These are phyloP conservation scores for Periglandula ipomoeae DNA, from an alignment of 2,329 filamentous ascomycete species.

Conservation along the genomic window DNA sequence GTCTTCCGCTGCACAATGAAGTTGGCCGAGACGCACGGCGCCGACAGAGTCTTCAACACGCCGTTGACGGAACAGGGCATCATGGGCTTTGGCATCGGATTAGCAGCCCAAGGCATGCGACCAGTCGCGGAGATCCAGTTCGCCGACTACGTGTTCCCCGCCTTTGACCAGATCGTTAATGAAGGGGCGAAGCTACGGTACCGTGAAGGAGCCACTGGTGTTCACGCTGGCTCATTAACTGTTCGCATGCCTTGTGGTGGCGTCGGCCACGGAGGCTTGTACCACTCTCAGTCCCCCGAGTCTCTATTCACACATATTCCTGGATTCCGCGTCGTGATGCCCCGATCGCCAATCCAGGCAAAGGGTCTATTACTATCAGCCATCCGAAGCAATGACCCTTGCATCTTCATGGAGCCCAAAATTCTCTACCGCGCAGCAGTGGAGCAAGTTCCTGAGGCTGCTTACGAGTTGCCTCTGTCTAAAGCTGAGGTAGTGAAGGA, in stretches of 20 bases:
- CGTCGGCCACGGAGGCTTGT: slow-evolving; percentile 79
- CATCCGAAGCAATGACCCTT: slow-evolving; percentile 75
- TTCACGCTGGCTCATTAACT: slow-evolving; percentile 67
- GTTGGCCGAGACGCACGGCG: slow-evolving; percentile 77
- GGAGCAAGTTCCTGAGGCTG: slow-evolving; percentile 75
- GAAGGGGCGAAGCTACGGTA: slow-evolving; percentile 86
- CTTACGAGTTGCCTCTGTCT: slow-evolving; percentile 76
- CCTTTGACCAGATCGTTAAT: slow-evolving; percentile 90
- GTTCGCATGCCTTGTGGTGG: slow-evolving; percentile 85
- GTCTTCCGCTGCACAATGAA: slow-evolving; percentile 94
- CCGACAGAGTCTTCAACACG: slow-evolving; percentile 90
- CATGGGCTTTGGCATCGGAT: slow-evolving; percentile 84
- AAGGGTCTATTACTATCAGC: slow-evolving; percentile 75
- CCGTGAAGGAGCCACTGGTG: slow-evolving; percentile 50
- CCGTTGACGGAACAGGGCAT: slow-evolving; percentile 92
- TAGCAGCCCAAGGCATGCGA: slow-evolving; percentile 83
- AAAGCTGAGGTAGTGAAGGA: slow-evolving; percentile 78
- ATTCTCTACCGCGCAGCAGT: slow-evolving; percentile 85
- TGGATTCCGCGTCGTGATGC: slow-evolving; percentile 76
- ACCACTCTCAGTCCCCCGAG: slow-evolving; percentile 87
- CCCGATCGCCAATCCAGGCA: slow-evolving; percentile 75
- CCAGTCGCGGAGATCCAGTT: slow-evolving; percentile 94
- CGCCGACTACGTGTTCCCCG: slow-evolving; percentile 87
- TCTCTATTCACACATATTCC: slow-evolving; percentile 82
- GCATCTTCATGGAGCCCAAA: slow-evolving; percentile 91